Percentiles rank a stretch among this genome's conserved stretches.
These are phyloP conservation scores for Fragilaria crotonensis DNA, from an alignment of 108 stramenopile genomes.

Conservation along the genomic window DNA sequence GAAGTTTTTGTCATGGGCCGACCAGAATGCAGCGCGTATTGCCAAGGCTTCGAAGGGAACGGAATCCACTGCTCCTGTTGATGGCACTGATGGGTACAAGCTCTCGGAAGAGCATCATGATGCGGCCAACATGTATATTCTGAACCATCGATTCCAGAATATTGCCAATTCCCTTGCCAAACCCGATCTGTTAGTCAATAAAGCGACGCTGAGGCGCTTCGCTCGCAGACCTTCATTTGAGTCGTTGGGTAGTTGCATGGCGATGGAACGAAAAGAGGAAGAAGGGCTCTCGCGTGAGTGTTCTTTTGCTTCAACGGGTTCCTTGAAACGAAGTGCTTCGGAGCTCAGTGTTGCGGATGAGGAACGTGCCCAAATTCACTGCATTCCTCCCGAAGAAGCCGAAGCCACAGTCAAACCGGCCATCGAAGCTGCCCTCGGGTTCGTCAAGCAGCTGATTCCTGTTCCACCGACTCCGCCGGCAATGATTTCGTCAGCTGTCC, in stretches of 20 bases:
- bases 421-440: constrained; percentile 35
- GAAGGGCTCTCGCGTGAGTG: constrained; percentile 23
- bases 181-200: constrained; percentile 20
- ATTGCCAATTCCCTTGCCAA: constrained; percentile 24
- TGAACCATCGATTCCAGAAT: constrained; percentile 58
- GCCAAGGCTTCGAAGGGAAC: constrained; percentile 4
- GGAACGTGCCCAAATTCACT: constrained; percentile 13
- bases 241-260: constrained; percentile 44
- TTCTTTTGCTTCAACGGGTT: constrained; percentile 60
- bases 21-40: constrained; percentile 33
- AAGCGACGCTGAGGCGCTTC: constrained; percentile 43
- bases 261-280: constrained; percentile 28
- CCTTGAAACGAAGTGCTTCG: constrained; percentile 61
- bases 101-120: constrained; percentile 46
- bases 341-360: constrained; percentile 37
- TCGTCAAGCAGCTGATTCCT: constrained; percentile 38
- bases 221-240: constrained; percentile 76
- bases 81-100: constrained; percentile 21
- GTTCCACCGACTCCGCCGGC: background rate
- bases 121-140: constrained; percentile 79
- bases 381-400: constrained; percentile 37
- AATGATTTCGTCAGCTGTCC: background rate
- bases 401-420: constrained; percentile 15
- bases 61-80: constrained; percentile 1
- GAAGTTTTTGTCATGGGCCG: constrained; percentile 63